Evolutionary conservation across 1,284 basidiomycete species (phyloP).

Genomic region (Ustilago esculenta): DNA sequence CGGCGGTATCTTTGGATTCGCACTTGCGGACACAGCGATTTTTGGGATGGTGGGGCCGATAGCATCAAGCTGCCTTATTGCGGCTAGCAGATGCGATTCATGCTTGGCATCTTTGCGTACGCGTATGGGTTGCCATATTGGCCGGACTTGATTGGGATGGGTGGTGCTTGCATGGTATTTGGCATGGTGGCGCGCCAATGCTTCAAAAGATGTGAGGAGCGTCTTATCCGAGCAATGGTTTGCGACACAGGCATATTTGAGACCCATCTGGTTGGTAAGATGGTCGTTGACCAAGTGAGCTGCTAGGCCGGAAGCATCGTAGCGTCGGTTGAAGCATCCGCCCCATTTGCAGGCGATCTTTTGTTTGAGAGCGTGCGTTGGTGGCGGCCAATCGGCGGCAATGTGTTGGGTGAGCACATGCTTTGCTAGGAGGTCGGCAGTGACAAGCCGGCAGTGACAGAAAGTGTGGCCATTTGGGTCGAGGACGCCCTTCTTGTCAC

Average conservation of each 20-base stretch:
- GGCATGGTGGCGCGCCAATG: constrained; percentile 14
- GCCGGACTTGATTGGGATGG: neutral
- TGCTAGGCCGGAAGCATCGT: constrained; percentile 16
- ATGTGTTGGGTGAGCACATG: constrained; percentile 21
- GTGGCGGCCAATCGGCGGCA: neutral
- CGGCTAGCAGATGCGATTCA: constrained; percentile 2
- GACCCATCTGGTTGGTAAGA: constrained; percentile 20
- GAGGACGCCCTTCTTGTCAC: constrained; percentile 25
- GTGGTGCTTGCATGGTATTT: constrained; percentile 12
- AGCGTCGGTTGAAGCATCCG: constrained; percentile 31
- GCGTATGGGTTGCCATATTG: constrained; percentile 8
- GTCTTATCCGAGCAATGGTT: constrained; percentile 11
- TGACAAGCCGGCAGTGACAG: constrained; percentile 22
- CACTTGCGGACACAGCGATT: constrained; percentile 8
- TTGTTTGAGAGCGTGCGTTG: neutral
- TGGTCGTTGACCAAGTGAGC: constrained; percentile 32
- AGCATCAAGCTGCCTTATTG: constrained; percentile 4
- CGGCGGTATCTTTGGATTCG: constrained; percentile 3
- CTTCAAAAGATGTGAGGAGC: constrained; percentile 9
- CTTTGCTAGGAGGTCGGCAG: constrained; percentile 23
- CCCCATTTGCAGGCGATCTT: constrained; percentile 34
- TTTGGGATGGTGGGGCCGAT: neutral
- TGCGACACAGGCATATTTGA: constrained; percentile 28
- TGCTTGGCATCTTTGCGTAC: neutral
- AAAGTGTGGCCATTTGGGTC: constrained; percentile 13